Base-by-base conservation (phyloP, 208 protist species). In the Trypanosoma grayi region DNA sequence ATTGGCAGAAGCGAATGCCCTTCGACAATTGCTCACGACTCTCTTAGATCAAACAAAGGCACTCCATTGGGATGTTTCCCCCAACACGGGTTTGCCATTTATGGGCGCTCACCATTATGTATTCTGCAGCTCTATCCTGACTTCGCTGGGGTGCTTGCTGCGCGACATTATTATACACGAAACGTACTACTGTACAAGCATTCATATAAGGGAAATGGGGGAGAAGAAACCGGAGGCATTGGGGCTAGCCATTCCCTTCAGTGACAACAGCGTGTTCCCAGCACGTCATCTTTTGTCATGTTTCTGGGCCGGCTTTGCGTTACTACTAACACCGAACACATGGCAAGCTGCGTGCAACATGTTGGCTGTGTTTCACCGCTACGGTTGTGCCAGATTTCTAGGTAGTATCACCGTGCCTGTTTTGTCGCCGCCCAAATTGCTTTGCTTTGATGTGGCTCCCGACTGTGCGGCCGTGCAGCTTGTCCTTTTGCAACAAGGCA, bases 81-180 rank as follows among this genome's bases (percentile, higher is more conserved):
- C 33, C 20, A 60, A 25, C 1, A 2, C 30, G 33, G 16, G 4
- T 16, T 3, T 3, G 44, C 40, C 46, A 36, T 54, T 22, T 57
- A 22, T 39, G 24, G 13, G n/a, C 20, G 10, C 16, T 25, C 18
- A 63, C 1, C 18, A 45, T 11, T 24, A 54, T 24, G 22, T 55
- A 7, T 41, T 54, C 6, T 66, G 48, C 47, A 40, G 31, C 7
- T 55, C 57, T 16, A 34, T 65, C 16, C 14, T 65, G 25, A 59
- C 55, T 10, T 63, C 66, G 3, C 18, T 72, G 13, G 57, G 28
- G 1, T 72, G 57, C 28, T 24, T 72, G 7, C 27, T 72, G 22
- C 58, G 66, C 40, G 66, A 72, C 33, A 60, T 65, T 8, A 53
- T 60, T 39, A 45, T 65, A 22, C 66, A 72, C 25, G 66, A 72